Evolutionary conservation across 75 land plant genomes (phyloP).

Genomic region (Pinus taeda): DNA sequence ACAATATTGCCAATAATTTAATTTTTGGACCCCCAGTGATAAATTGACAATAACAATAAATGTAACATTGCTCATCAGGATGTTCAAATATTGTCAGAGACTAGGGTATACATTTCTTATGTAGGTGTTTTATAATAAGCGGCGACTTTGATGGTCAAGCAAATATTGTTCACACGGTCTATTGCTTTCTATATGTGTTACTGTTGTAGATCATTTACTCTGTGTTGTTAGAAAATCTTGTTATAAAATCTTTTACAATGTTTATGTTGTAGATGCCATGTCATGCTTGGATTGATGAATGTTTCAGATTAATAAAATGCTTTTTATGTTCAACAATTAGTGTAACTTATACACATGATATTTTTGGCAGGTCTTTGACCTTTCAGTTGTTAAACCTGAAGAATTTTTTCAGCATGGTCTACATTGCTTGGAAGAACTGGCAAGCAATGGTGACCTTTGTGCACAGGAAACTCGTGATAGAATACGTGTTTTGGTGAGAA

Average conservation of each 20-base stretch:
- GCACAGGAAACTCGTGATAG: constrained; percentile 65
- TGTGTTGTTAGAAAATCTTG: not conserved
- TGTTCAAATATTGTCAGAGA: not conserved
- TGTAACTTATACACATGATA: too few species aligned
- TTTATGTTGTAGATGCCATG: not conserved
- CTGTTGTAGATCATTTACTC: not conserved
- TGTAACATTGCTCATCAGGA: not conserved
- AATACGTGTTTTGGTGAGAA: constrained; percentile 75
- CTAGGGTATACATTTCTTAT: not conserved
- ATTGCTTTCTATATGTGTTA: not conserved
- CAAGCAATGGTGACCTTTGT: constrained; percentile 66
- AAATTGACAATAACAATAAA: too few species aligned
- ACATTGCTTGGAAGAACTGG: constrained; percentile 75
- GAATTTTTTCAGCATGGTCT: constrained; percentile 83
- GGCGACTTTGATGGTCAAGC: not conserved
- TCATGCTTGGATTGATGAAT: not conserved
- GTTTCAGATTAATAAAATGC: not conserved
- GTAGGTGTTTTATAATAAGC: not conserved
- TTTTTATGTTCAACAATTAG: not conserved
- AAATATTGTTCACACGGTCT: not conserved
- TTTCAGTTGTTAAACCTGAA: constrained; percentile 61
- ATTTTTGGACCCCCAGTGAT: too few species aligned
- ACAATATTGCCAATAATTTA: too few species aligned
- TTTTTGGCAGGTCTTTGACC: constrained; percentile 80
- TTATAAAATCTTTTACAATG: not conserved